Base-by-base conservation (phyloP, 2,329 filamentous ascomycete genomes). In the Aspergillus clavatus region DNA sequence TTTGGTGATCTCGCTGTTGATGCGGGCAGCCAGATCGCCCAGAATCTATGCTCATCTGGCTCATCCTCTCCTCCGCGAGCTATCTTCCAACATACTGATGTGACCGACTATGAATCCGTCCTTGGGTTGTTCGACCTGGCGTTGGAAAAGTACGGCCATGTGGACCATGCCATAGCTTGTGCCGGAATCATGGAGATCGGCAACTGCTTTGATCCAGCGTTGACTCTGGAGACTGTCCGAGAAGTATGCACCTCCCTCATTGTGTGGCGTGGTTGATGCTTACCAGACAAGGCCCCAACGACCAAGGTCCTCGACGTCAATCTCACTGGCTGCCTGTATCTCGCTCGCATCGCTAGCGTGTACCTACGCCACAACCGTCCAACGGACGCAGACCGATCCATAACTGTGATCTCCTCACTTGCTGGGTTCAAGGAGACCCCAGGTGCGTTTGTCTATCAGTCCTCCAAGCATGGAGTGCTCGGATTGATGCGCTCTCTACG, bases 381-480 rank as follows among this genome's bases (percentile, higher is more conserved):
- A 12, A 46, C 54, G 0, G 48, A 51, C 2, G 55, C 59, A 6
- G 70, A 74, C 47, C 69, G 70, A 21, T 73, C 69, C 7, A 60
- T 75, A 39, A 66, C 67, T 0, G 62, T 75, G 7, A 64, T 74
- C 26, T 69, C 70, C 35, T 76, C 69, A 5, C 66, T 72, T 1
- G 72, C 74, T 0, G 74, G 74, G 2, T 75, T 78, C 51, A 72
- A 71, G 12, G 72, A 75, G 28, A 67, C 70, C 4, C 72, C 75
- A 0, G 72, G 72, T 0, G 56, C 77, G 1, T 70, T 71, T 40
- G 62, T 75, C 19, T 77, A 79, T 50, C 68, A 69, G 3, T 62
- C 73, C 0, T 63, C 68, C 5, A 77, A 78, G 51, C 75, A 78
- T 48, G 74, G 72, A n/a, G 68, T 78, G 0, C 62, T 75, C 22